Evolutionary conservation across 2,329 filamentous ascomycete genomes (phyloP).

Genomic region (Arthrobotrys pseudoclavata): DNA sequence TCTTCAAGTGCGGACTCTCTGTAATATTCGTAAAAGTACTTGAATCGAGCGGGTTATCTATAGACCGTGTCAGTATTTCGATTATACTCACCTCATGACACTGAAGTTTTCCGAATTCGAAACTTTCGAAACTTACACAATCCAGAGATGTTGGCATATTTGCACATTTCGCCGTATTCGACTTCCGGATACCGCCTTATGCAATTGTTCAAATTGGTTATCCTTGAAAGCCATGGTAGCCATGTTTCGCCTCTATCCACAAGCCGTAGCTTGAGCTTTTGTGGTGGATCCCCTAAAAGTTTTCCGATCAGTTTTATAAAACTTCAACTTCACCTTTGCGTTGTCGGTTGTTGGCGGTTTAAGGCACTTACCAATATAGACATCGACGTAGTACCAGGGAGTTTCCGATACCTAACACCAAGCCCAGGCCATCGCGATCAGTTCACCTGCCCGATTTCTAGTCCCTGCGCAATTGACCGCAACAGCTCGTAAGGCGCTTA

Average conservation of each 20-base stretch:
- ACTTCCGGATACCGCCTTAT: slow-evolving; percentile 27
- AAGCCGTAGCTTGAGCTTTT: slow-evolving; percentile 39
- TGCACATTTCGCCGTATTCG: slow-evolving; percentile 36
- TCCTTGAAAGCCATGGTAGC: slow-evolving; percentile 41
- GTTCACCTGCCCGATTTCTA: slow-evolving; percentile 31
- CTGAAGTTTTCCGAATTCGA: background rate
- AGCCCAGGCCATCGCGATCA: slow-evolving; percentile 20
- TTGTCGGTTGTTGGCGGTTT: slow-evolving; percentile 24
- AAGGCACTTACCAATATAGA: slow-evolving; percentile 39
- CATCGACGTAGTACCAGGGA: slow-evolving; percentile 56
- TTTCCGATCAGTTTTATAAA: background rate
- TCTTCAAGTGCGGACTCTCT: slow-evolving; percentile 15
- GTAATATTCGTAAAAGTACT: slow-evolving; percentile 40
- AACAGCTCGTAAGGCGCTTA: slow-evolving; percentile 27
- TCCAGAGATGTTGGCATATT: slow-evolving; percentile 45
- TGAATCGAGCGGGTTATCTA: slow-evolving; percentile 33
- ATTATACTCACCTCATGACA: background rate
- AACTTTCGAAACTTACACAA: slow-evolving; percentile 38
- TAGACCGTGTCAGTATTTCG: background rate
- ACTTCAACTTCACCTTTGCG: slow-evolving; percentile 3
- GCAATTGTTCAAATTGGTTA: slow-evolving; percentile 31
- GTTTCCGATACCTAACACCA: slow-evolving; percentile 35
- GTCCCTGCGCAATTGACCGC: slow-evolving; percentile 40
- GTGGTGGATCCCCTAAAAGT: slow-evolving; percentile 42
- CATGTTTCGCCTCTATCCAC: slow-evolving; percentile 49